phyloP scores from a whole-genome alignment of 495 filamentous ascomycete species.

The Aspergillus asperescens region DNA sequence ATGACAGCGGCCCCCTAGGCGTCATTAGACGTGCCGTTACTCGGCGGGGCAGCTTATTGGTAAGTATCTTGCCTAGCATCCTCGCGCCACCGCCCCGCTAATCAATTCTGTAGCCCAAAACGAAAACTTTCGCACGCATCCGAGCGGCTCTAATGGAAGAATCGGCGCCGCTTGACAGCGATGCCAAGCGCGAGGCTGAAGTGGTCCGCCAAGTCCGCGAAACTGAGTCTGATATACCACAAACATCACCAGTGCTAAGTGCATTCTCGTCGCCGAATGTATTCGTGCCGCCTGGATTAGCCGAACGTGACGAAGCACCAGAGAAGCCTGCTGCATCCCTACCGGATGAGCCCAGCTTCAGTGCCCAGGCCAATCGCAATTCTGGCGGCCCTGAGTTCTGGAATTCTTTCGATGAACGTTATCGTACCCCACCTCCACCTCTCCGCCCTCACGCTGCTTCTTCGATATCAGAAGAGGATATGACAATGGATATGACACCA shows the following conservation, averaged over 20 bases:
- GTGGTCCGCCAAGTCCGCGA: constrained; percentile 91
- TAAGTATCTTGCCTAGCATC: constrained; percentile 35
- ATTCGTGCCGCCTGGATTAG: constrained; percentile 42
- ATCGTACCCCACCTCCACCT: constrained; percentile 62
- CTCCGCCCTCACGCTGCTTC: constrained; percentile 50
- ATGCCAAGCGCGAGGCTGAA: constrained; percentile 87
- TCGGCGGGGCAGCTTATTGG: constrained; percentile 79
- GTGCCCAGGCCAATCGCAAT: constrained; percentile 63
- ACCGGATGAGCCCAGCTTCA: constrained; percentile 61
- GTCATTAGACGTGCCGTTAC: constrained; percentile 68
- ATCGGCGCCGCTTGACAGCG: constrained; percentile 75
- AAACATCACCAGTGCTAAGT: constrained; percentile 34
- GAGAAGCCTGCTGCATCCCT: constrained; percentile 47
- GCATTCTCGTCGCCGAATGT: constrained; percentile 39
- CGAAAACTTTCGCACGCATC: constrained; percentile 90
- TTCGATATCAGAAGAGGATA: constrained; percentile 65
- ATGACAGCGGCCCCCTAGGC: constrained; percentile 40
- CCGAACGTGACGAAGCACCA: constrained; percentile 53
- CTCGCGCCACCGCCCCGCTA: constrained; percentile 1
- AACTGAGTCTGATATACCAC: constrained; percentile 47
- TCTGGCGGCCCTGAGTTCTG: constrained; percentile 71
- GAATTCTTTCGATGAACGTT: constrained; percentile 65
- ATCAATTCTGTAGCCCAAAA: constrained; percentile 65
- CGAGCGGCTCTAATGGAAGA: constrained; percentile 86
- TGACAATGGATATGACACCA: constrained; percentile 69